Percentiles rank a stretch among this genome's conserved stretches.
Evolutionary conservation across 495 filamentous ascomycete genomes (phyloP).

Genomic region (Penicillium silybi): DNA sequence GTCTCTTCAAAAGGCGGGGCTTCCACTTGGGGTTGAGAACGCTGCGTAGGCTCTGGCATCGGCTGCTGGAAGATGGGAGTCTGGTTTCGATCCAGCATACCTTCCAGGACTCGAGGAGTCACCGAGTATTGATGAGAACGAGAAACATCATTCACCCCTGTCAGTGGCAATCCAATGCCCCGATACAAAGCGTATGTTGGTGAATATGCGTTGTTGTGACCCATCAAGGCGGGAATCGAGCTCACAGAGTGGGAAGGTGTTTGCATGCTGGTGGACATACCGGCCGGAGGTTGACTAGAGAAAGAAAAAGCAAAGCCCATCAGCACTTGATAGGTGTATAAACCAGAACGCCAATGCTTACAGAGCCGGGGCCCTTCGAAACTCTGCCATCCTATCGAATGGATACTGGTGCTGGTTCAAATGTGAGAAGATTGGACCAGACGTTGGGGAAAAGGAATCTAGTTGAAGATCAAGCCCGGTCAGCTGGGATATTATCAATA

Average conservation of each 20-base stretch:
- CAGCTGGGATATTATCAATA: background rate
- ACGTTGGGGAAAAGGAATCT: constrained; percentile 41
- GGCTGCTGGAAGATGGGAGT: constrained; percentile 29
- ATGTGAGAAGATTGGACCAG: constrained; percentile 39
- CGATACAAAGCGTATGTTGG: constrained; percentile 34
- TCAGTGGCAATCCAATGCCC: constrained; percentile 29
- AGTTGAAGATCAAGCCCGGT: background rate
- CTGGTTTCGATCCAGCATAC: constrained; percentile 31
- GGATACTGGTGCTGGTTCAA: constrained; percentile 25
- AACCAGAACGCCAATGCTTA: constrained; percentile 20
- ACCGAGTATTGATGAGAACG: constrained; percentile 31
- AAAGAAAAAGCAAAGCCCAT: constrained; percentile 5
- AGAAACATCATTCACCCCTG: constrained; percentile 33
- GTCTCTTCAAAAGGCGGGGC: constrained; percentile 58
- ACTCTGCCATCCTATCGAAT: constrained; percentile 43
- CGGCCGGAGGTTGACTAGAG: constrained; percentile 36
- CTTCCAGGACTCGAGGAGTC: constrained; percentile 34
- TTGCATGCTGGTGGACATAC: constrained; percentile 34
- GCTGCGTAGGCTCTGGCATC: constrained; percentile 31
- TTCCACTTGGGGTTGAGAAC: constrained; percentile 30
- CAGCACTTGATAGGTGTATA: constrained; percentile 8
- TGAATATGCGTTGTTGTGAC: constrained; percentile 34
- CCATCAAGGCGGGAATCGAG: constrained; percentile 29
- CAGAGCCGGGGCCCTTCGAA: constrained; percentile 41
- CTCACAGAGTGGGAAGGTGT: constrained; percentile 23